Conservation (phyloP, 2,329 filamentous ascomycete species). For the Aspergillus candidus region DNA sequence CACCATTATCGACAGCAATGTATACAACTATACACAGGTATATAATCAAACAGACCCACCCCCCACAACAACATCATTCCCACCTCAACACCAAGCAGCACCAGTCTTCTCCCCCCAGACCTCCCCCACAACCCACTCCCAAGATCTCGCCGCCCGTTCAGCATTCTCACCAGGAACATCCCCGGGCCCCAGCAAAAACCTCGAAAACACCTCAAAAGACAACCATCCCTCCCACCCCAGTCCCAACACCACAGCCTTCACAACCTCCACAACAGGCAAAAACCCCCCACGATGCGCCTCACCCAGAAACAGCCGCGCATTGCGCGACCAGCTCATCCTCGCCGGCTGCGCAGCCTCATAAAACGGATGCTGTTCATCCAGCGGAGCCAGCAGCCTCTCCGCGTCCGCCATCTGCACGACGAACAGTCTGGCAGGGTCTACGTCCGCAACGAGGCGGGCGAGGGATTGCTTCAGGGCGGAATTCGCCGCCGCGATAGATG, state of each 20-base stretch:
- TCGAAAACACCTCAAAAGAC: slow-evolving; percentile 65
- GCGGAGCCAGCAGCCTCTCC: slow-evolving; percentile 54
- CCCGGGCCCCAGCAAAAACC: slow-evolving; percentile 50
- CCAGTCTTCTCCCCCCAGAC: too few species aligned
- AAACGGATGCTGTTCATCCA: slow-evolving; percentile 53
- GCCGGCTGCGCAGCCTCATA: slow-evolving; percentile 53
- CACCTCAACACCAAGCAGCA: too few species aligned
- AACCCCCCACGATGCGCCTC: slow-evolving; percentile 58
- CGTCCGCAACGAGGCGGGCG: slow-evolving; percentile 45
- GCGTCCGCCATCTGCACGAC: slow-evolving; percentile 74
- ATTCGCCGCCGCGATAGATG: slow-evolving; percentile 48
- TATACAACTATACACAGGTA: too few species aligned
- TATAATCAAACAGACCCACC: too few species aligned
- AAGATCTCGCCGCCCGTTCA: slow-evolving; percentile 45
- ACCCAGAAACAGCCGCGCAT: slow-evolving; percentile 65
- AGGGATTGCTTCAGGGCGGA: slow-evolving; percentile 51
- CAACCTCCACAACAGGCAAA: slow-evolving; percentile 58
- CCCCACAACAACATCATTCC: too few species aligned
- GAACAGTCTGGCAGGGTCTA: slow-evolving; percentile 63
- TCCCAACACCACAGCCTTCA: slow-evolving; percentile 53
- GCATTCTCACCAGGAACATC: slow-evolving; percentile 53
- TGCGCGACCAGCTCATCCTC: slow-evolving; percentile 73
- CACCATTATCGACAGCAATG: too few species aligned
- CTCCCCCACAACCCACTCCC: slow-evolving; percentile 27
- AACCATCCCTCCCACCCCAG: slow-evolving; percentile 62